Conservation (phyloP, 192 early-diverging fungal genomes). For the Backusella liffmaniae region DNA sequence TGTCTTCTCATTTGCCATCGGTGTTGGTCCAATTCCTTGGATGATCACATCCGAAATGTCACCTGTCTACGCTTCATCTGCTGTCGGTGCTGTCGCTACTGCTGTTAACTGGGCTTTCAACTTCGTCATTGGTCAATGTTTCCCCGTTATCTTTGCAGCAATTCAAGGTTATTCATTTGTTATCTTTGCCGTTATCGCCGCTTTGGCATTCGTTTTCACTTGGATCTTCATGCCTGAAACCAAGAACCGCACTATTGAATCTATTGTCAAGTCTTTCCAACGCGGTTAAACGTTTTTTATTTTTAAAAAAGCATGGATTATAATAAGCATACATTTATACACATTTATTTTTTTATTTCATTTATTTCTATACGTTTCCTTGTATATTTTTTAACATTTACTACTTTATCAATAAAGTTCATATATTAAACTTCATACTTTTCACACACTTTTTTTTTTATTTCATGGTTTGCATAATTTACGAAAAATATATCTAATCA, state of each 20-base stretch:
- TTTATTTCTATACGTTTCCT: neutral
- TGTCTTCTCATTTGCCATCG: constrained; percentile 77
- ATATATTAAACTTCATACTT: neutral
- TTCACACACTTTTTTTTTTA: neutral
- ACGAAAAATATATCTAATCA: neutral
- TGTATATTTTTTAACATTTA: neutral
- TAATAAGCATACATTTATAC: neutral
- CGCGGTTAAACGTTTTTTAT: neutral
- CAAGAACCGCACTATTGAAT: constrained; percentile 56
- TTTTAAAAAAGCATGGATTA: neutral
- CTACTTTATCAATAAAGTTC: neutral
- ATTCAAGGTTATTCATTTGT: constrained; percentile 40
- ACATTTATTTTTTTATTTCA: neutral
- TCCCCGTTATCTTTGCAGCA: constrained; percentile 34
- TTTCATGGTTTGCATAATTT: neutral
- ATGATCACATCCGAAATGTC: constrained; percentile 74
- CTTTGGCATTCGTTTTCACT: constrained; percentile 40
- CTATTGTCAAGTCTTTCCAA: constrained; percentile 39
- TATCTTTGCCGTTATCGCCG: constrained; percentile 10
- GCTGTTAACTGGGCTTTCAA: constrained; percentile 68
- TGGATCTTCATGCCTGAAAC: constrained; percentile 50
- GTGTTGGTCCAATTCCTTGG: constrained; percentile 83
- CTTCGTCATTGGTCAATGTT: constrained; percentile 45
- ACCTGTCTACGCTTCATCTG: constrained; percentile 71
- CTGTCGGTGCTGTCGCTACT: constrained; percentile 70